Conservation (phyloP, 192 early-diverging fungal genomes). For the Umbelopsis sp. region DNA sequence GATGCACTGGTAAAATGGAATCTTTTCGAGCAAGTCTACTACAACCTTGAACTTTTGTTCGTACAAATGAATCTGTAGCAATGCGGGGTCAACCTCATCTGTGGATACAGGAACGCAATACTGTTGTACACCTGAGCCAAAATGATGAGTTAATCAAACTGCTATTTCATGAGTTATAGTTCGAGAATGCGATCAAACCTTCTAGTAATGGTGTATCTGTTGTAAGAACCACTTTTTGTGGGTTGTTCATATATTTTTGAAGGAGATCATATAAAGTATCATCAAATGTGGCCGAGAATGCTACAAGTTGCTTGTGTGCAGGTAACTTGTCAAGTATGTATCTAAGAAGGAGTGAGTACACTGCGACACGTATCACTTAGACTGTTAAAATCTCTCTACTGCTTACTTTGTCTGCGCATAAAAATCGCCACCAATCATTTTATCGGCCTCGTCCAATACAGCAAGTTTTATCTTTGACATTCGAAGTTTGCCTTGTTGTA, state of each 20-base stretch:
- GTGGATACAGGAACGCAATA: conserved; percentile 41
- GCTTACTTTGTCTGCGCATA: conserved; percentile 38
- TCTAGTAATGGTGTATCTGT: conserved; percentile 50
- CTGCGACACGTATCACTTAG: neutral
- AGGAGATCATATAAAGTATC: conserved; percentile 42
- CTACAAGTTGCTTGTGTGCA: conserved; percentile 51
- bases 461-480: conserved; percentile 44
- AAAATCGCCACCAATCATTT: conserved; percentile 57
- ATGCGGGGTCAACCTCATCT: conserved; percentile 2
- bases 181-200: conserved; percentile 29
- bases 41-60: conserved; percentile 53
- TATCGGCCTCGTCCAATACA: conserved; percentile 66
- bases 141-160: neutral
- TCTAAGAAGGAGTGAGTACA: conserved; percentile 18
- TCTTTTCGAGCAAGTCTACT: conserved; percentile 42
- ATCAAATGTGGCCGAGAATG: conserved; percentile 64
- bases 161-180: neutral
- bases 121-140: conserved; percentile 48
- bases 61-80: conserved; percentile 20
- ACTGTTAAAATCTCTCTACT: neutral
- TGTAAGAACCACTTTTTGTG: conserved; percentile 51
- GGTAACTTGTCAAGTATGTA: conserved; percentile 43
- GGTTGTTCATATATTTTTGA: conserved; percentile 43
- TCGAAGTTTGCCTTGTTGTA: conserved; percentile 38
- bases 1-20: conserved; percentile 64